A percentile compares a stretch with the other conserved stretches of the same genome.
These are phyloP conservation scores for Dactylonectria estremocensis DNA, from an alignment of 2,329 filamentous ascomycete genomes.

Conservation along the genomic window DNA sequence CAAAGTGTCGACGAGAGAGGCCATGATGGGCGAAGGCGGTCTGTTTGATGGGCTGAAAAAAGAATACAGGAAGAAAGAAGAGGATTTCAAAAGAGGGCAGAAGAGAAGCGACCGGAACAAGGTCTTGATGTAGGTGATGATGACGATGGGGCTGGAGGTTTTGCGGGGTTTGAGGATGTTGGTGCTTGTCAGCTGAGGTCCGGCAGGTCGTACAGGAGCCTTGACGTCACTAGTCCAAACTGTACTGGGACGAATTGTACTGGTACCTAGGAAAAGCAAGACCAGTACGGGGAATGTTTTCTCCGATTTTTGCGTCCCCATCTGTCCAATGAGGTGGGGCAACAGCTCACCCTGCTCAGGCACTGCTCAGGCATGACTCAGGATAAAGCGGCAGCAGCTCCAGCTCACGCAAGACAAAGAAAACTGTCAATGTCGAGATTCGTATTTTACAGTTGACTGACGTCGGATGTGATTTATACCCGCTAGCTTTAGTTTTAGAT, in stretches of 20 bases:
- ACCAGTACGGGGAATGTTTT: not conserved
- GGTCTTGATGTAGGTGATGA: slow-evolving; percentile 20
- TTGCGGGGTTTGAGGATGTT: slow-evolving; percentile 31
- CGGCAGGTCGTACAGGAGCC: too few species aligned
- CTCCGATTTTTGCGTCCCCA: too few species aligned
- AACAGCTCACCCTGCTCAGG: not conserved
- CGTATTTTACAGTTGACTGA: slow-evolving; percentile 6
- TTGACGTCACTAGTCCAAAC: slow-evolving; percentile 32
- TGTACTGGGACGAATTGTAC: not conserved
- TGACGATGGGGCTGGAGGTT: slow-evolving; percentile 25
- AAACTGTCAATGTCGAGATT: slow-evolving; percentile 13
- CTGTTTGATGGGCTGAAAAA: slow-evolving; percentile 3
- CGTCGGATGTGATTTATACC: too few species aligned
- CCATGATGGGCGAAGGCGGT: slow-evolving; percentile 33
- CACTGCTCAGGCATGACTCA: slow-evolving; percentile 8
- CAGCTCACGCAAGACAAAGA: slow-evolving; percentile 9
- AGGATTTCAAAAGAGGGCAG: not conserved
- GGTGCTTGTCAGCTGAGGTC: slow-evolving; percentile 26
- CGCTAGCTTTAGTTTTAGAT: too few species aligned
- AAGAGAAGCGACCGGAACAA: slow-evolving; percentile 14
- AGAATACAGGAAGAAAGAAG: slow-evolving; percentile 5
- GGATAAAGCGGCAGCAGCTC: slow-evolving; percentile 8
- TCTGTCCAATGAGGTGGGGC: too few species aligned
- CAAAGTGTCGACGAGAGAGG: slow-evolving; percentile 41
- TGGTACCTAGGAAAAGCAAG: not conserved